These are phyloP conservation scores for Pleurotus salmoneostramineus DNA, from an alignment of 768 basidiomycete genomes.

Conservation along the genomic window DNA sequence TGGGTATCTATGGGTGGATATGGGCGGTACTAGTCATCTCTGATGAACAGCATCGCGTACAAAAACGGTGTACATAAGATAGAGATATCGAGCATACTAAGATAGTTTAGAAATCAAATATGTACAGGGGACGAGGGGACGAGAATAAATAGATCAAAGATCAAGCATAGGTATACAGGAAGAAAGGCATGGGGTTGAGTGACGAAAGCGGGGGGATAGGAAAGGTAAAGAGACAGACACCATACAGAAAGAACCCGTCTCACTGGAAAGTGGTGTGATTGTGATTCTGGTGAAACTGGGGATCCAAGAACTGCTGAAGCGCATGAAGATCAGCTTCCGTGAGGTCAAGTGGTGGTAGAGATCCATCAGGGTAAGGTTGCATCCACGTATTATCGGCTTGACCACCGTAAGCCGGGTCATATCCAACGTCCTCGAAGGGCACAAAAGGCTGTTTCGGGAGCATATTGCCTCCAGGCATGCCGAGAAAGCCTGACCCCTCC, in stretches of 20 bases:
- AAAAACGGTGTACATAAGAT: neutral
- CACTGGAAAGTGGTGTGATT: neutral
- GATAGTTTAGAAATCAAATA: neutral
- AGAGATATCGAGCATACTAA: neutral
- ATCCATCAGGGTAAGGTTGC: neutral
- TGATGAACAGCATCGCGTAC: neutral
- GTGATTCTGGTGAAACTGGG: neutral
- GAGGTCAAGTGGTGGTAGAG: neutral
- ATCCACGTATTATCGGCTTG: constrained; percentile 1
- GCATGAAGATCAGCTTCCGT: neutral
- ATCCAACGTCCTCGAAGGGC: constrained; percentile 9
- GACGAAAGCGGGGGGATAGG: no score
- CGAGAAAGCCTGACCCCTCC: constrained; percentile 14
- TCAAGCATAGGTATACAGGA: no score
- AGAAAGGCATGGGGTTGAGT: no score
- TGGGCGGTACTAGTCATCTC: neutral
- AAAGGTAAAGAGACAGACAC: no score
- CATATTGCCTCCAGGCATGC: constrained; percentile 37
- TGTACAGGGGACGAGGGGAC: no score
- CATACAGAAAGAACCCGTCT: no score
- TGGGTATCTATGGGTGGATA: neutral
- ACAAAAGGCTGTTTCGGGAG: constrained; percentile 35
- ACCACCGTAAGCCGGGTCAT: neutral
- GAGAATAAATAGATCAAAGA: no score
- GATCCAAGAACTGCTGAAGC: neutral